phyloP scores from a whole-genome alignment of 257 asterid species.

The Voacanga thouarsii region DNA sequence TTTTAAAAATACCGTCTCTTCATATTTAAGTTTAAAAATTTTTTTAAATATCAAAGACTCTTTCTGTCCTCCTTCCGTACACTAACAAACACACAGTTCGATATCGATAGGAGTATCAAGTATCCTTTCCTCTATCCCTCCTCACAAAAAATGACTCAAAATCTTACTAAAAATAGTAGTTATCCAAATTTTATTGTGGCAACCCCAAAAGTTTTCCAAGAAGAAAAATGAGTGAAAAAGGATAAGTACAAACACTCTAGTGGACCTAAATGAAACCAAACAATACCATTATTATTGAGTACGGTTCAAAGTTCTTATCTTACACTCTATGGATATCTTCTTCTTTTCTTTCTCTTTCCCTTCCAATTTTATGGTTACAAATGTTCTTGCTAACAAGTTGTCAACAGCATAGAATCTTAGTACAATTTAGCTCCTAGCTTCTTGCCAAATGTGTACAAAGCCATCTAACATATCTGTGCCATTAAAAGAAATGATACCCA shows the following conservation, averaged over 20 bases:
- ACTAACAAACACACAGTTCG: neutral
- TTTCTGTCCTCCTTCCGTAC: too few species aligned
- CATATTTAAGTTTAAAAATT: too few species aligned
- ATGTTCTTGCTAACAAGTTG: neutral
- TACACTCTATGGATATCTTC: neutral
- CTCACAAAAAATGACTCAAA: conserved; percentile 26
- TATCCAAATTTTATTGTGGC: conserved; percentile 14
- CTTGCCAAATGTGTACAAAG: neutral
- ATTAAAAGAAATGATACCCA: neutral
- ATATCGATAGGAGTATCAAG: conserved; percentile 27
- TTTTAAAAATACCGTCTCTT: too few species aligned
- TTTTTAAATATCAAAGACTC: too few species aligned
- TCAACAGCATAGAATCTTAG: neutral
- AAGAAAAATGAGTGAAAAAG: neutral
- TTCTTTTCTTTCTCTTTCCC: neutral
- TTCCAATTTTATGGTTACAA: neutral
- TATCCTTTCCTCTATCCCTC: conserved; percentile 34
- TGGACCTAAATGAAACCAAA: neutral
- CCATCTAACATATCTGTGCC: neutral
- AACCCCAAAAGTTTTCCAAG: neutral
- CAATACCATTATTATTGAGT: neutral
- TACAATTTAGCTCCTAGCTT: neutral
- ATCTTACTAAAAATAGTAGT: conserved; percentile 29
- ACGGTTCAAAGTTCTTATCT: neutral
- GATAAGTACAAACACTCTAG: neutral